A percentile compares a stretch with the other conserved stretches of the same genome.
phyloP scores from a whole-genome alignment of 805 yeast species.

The Candida quercuum region DNA sequence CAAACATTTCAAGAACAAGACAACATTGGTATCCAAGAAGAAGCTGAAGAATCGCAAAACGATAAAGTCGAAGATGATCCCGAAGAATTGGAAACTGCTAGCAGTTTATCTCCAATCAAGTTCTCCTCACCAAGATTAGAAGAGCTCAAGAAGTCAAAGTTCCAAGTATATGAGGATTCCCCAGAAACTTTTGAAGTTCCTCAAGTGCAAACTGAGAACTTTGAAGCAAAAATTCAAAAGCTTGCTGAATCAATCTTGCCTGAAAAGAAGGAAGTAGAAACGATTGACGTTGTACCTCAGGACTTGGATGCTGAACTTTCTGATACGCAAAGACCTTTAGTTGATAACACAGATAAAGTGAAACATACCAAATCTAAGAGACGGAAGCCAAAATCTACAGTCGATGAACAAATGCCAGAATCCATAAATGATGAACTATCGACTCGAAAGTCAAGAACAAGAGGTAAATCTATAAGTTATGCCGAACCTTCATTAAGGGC shows the following conservation, averaged over 20 bases:
- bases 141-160: slow-evolving; percentile 3
- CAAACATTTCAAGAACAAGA: slow-evolving; percentile 2
- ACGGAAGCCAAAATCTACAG: slow-evolving; percentile 23
- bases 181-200: too few relatives aligned
- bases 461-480: slow-evolving; percentile 57
- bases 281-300: background rate
- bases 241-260: slow-evolving; percentile 6
- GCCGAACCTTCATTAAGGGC: slow-evolving; percentile 61
- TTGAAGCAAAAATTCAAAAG: slow-evolving; percentile 12
- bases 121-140: slow-evolving; percentile 14
- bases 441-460: slow-evolving; percentile 39
- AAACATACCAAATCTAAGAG: slow-evolving; percentile 26
- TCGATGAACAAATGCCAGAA: slow-evolving; percentile 37
- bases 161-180: slow-evolving; percentile 20
- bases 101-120: slow-evolving; percentile 20
- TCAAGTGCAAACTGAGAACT: slow-evolving; percentile 1
- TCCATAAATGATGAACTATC: slow-evolving; percentile 17
- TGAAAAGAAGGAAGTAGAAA: background rate
- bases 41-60: slow-evolving; percentile 1
- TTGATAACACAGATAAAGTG: slow-evolving; percentile 16
- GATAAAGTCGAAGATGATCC: slow-evolving; percentile 1
- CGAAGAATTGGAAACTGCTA: slow-evolving; percentile 13
- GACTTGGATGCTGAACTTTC: slow-evolving; percentile 11
- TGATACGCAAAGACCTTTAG: slow-evolving; percentile 18
- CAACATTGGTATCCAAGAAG: slow-evolving; percentile 3